A percentile compares a stretch with the other conserved stretches of the same genome.
Conservation (phyloP, 371 early-diverging fungal genomes). For the Mortierella sp. region DNA sequence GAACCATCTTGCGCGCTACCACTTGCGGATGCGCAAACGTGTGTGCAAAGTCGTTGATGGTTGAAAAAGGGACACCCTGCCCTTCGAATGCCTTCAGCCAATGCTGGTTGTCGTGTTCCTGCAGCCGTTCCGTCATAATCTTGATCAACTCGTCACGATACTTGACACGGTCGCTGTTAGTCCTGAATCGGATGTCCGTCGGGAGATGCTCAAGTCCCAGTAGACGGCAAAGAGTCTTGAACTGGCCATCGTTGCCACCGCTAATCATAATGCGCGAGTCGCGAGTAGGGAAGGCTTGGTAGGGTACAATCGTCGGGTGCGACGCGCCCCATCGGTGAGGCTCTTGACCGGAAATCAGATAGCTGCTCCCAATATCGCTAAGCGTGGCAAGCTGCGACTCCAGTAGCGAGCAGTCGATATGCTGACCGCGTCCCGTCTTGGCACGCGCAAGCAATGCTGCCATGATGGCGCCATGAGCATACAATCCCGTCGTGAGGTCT, state of each 20-base stretch:
- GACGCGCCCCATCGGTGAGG: conserved; percentile 89
- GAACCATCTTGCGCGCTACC: conserved; percentile 80
- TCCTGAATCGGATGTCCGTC: conserved; percentile 66
- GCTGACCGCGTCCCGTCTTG: conserved; percentile 79
- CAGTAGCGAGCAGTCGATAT: conserved; percentile 87
- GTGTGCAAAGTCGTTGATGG: conserved; percentile 87
- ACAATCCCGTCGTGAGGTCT: conserved; percentile 87
- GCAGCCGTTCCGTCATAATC: conserved; percentile 67
- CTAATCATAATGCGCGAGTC: conserved; percentile 90
- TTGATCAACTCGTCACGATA: conserved; percentile 77
- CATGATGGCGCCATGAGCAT: conserved; percentile 90
- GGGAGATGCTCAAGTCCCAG: conserved; percentile 67
- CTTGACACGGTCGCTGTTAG: conserved; percentile 80
- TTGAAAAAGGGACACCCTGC: conserved; percentile 85
- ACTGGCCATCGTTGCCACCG: conserved; percentile 91
- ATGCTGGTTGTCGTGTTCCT: conserved; percentile 63
- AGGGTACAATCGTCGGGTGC: conserved; percentile 94
- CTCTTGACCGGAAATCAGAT: conserved; percentile 85
- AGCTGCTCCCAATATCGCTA: conserved; percentile 91
- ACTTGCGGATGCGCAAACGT: conserved; percentile 94
- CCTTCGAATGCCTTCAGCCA: conserved; percentile 79
- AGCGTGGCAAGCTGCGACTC: conserved; percentile 90
- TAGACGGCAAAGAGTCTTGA: conserved; percentile 70
- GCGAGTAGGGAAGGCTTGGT: conserved; percentile 85
- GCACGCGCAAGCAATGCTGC: conserved; percentile 85